phyloP scores from a whole-genome alignment of 129 eudicot species.

The Daucus carota region DH1_v3.0 NC_030383.2:37571501-37572000 shows the following conservation, averaged over 20 bases:
- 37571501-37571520: background rate
- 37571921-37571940: conserved; percentile 55
- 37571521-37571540: background rate
- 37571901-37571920: conserved; percentile 21
- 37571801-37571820: background rate
- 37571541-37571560: background rate
- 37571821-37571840: background rate
- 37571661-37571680: background rate
- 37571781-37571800: background rate
- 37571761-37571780: background rate
- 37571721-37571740: background rate
- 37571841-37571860: too few species aligned
- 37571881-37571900: background rate
- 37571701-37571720: background rate
- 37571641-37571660: background rate
- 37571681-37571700: background rate
- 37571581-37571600: background rate
- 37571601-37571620: background rate
- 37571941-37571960: conserved; percentile 23
- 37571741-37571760: background rate
- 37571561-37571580: background rate
- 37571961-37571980: conserved; percentile 26
- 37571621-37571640: too few species aligned
- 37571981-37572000: conserved; percentile 41
- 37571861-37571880: too few species aligned